Evolutionary conservation across 176 grass and related monocot species (phyloP).

Genomic region (Carex littledalei): DNA sequence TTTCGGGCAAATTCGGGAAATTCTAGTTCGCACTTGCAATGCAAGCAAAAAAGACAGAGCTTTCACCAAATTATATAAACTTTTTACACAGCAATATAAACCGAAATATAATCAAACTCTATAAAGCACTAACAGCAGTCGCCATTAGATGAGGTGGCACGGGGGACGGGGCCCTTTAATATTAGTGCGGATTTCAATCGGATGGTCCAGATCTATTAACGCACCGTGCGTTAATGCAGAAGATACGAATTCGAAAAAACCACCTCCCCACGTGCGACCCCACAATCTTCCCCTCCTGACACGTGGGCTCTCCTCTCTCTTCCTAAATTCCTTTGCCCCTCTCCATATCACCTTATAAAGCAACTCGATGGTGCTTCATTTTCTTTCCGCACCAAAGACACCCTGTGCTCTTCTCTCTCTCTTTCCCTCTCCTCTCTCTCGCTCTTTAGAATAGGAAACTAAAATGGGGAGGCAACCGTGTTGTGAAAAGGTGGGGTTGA

Average conservation of each 20-base stretch:
- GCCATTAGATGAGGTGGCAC: conserved; percentile 18
- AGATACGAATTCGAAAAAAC: neutral
- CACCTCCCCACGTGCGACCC: conserved; percentile 7
- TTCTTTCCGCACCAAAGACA: conserved; percentile 10
- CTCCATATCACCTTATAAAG: conserved; percentile 53
- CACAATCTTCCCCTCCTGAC: neutral
- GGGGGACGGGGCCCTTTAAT: too few species aligned
- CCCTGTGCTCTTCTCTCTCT: neutral
- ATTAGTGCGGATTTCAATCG: too few species aligned
- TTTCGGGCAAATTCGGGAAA: conserved; percentile 13
- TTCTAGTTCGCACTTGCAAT: conserved; percentile 31
- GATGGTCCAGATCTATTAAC: too few species aligned
- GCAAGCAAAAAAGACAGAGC: conserved; percentile 46
- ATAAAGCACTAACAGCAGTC: conserved; percentile 20
- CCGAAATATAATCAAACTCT: neutral
- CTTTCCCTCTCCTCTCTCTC: neutral
- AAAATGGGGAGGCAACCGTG: conserved; percentile 77
- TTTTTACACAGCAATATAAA: neutral
- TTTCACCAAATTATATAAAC: neutral
- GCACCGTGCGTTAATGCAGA: too few species aligned
- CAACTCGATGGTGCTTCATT: conserved; percentile 35
- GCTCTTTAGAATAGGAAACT: neutral
- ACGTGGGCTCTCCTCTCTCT: neutral
- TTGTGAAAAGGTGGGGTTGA: conserved; percentile 81
- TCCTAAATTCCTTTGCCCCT: neutral